These are phyloP conservation scores for Phytopythium kandeliae DNA, from an alignment of 352 stramenopile genomes.

Conservation along the genomic window DNA sequence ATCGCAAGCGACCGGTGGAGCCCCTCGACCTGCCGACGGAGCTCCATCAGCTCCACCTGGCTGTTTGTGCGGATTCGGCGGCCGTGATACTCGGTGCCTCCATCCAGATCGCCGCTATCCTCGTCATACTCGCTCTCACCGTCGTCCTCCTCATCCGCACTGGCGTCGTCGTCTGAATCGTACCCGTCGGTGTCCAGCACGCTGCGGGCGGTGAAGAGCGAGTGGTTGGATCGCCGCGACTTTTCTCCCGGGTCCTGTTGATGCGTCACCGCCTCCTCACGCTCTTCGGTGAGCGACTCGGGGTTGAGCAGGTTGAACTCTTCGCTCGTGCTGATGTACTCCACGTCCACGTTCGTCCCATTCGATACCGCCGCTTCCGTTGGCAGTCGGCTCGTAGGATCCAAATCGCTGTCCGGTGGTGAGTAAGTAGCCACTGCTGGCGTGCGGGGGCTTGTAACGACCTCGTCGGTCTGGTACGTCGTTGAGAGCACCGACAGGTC, in stretches of 20 bases:
- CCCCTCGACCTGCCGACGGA: conserved; percentile 43
- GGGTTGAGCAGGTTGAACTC: conserved; percentile 52
- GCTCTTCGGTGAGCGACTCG: conserved; percentile 24
- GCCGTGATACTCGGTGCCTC: conserved; percentile 8
- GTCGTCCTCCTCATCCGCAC: not conserved
- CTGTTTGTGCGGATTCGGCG: conserved; percentile 15
- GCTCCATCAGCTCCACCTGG: conserved; percentile 32
- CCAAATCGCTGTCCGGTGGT: not conserved
- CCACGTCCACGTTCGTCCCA: conserved; percentile 21
- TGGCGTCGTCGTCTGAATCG: conserved; percentile 4
- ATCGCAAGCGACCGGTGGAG: conserved; percentile 41
- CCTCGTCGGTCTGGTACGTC: not conserved
- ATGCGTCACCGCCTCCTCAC: conserved; percentile 16
- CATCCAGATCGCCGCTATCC: conserved; percentile 3
- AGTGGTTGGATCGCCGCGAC: conserved; percentile 32
- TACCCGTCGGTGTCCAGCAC: conserved; percentile 26
- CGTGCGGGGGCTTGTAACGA: not conserved
- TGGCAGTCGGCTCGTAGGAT: not conserved
- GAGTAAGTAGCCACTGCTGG: not conserved
- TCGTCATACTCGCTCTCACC: conserved; percentile 15
- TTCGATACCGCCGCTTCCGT: not conserved
- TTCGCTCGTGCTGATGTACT: conserved; percentile 49
- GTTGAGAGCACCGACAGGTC: conserved; percentile 31
- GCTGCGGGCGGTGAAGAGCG: conserved; percentile 23
- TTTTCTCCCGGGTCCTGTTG: conserved; percentile 44